phyloP scores from a whole-genome alignment of 23 red algal genomes.

The Gracilaria vermiculophylla region DNA sequence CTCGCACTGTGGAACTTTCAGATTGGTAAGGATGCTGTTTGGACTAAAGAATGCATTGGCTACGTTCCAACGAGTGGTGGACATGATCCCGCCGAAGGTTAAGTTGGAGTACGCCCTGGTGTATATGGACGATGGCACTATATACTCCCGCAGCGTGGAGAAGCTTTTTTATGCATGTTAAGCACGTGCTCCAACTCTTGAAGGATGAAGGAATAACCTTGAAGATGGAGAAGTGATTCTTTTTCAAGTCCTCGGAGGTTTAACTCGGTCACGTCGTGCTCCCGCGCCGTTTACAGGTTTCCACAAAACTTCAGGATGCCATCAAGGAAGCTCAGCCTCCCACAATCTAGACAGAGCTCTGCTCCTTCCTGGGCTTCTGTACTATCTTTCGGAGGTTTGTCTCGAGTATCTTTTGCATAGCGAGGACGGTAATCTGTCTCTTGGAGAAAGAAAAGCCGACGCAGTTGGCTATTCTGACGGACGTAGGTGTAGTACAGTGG shows the following conservation, averaged over 20 bases:
- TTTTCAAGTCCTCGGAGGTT: background rate
- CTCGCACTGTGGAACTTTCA: background rate
- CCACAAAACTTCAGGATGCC: background rate
- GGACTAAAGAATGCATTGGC: slow-evolving; percentile 6
- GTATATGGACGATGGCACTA: background rate
- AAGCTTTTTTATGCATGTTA: background rate
- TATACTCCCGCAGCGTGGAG: background rate
- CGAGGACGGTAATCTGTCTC: too few relatives aligned
- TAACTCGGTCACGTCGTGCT: slow-evolving; percentile 1
- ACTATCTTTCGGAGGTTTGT: slow-evolving; percentile 2
- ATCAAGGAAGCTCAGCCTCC: background rate
- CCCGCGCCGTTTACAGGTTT: background rate
- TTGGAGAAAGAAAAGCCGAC: background rate
- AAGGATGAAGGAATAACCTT: background rate
- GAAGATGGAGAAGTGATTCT: background rate
- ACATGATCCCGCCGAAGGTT: background rate
- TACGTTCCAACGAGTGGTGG: background rate
- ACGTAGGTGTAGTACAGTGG: too few relatives aligned
- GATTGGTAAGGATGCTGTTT: background rate
- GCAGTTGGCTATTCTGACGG: too few relatives aligned
- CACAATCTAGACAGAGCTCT: background rate
- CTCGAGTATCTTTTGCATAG: background rate
- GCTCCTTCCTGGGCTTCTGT: background rate
- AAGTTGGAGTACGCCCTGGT: slow-evolving; percentile 1
- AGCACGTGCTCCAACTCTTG: background rate